A percentile compares a stretch with the other conserved stretches of the same genome.
Evolutionary conservation across 1,284 basidiomycete genomes (phyloP).

Genomic region (Ceratobasidium sp.): DNA sequence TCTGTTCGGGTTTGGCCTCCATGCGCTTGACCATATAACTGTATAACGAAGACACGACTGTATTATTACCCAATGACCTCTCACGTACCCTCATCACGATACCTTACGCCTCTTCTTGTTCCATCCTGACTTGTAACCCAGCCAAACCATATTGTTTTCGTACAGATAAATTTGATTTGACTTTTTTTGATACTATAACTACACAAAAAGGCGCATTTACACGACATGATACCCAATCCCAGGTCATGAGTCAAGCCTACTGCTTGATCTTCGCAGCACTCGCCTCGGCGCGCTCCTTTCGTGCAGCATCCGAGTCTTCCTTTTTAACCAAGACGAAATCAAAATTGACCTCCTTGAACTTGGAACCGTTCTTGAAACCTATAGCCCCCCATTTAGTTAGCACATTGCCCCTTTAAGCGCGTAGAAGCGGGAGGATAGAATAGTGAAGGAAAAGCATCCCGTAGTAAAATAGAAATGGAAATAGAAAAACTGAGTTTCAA

Average conservation of each 20-base stretch:
- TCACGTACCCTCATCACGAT: background rate
- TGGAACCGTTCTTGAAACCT: conserved; percentile 72
- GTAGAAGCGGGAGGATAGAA: background rate
- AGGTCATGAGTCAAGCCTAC: background rate
- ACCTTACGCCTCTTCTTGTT: background rate
- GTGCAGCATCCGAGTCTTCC: conserved; percentile 62
- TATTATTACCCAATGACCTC: conserved; percentile 3
- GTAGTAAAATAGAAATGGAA: conserved; percentile 38
- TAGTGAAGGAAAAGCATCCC: background rate
- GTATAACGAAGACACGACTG: conserved; percentile 2
- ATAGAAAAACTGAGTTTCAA: conserved; percentile 64
- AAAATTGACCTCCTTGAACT: conserved; percentile 72
- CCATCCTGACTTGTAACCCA: background rate
- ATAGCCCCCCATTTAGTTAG: conserved; percentile 71
- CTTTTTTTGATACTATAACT: background rate
- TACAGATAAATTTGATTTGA: conserved; percentile 22
- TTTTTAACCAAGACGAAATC: conserved; percentile 75
- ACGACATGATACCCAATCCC: background rate
- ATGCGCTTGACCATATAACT: background rate
- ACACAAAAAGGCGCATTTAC: background rate
- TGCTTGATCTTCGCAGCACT: conserved; percentile 32
- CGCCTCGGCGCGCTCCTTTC: conserved; percentile 53
- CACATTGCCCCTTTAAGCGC: conserved; percentile 62
- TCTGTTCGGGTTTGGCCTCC: background rate
- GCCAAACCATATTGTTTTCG: background rate